A percentile compares a stretch with the other conserved stretches of the same genome.
Evolutionary conservation across 2,329 filamentous ascomycete genomes (phyloP).

Genomic region (Aureobasidium sp.): DNA sequence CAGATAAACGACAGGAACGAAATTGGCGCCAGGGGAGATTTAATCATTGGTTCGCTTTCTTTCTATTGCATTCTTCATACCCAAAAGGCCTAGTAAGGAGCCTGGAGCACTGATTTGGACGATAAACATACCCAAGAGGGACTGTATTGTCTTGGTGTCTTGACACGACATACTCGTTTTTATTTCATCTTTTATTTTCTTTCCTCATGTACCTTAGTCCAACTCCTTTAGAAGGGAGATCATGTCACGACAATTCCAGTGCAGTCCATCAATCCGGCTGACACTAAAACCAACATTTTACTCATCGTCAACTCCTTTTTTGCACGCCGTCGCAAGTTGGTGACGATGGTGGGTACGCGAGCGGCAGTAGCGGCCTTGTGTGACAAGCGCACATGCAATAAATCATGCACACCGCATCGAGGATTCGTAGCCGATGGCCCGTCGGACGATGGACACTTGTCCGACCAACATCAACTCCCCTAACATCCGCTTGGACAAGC

Average conservation of each 20-base stretch:
- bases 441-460: constrained; percentile 3
- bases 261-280: not conserved
- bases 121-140: not conserved
- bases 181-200: not conserved
- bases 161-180: not conserved
- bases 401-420: constrained; percentile 1
- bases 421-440: not conserved
- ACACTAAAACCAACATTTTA: not conserved
- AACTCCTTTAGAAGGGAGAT: not conserved
- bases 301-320: not conserved
- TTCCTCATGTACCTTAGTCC: constrained; percentile 1
- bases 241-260: not conserved
- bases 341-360: constrained; percentile 3
- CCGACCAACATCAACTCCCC: not conserved
- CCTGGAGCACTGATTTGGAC: constrained; percentile 6
- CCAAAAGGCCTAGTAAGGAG: constrained; percentile 8
- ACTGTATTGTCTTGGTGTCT: not conserved
- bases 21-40: not conserved
- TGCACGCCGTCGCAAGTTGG: not conserved
- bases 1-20: constrained; percentile 3
- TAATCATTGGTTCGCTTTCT: constrained; percentile 5
- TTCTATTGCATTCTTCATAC: constrained; percentile 11
- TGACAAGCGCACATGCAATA: constrained; percentile 8
- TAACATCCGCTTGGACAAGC: not conserved
- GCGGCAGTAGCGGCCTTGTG: constrained; percentile 1